Evolutionary conservation across 2,329 filamentous ascomycete genomes (phyloP).

Genomic region (Claviceps sp.): DNA sequence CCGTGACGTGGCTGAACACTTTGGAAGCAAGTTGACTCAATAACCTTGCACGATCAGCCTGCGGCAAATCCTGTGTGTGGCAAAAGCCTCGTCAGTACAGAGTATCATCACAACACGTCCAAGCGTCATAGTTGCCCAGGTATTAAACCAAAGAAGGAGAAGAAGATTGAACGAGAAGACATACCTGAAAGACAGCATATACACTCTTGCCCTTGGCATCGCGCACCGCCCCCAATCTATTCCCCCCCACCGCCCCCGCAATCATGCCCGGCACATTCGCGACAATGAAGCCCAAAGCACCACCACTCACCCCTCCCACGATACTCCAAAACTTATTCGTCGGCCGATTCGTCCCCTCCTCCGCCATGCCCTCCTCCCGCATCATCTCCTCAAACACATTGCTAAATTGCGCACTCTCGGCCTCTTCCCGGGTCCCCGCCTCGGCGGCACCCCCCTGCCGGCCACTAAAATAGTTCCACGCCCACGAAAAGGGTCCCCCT

Average conservation of each 20-base stretch:
- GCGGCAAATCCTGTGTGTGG: conserved; percentile 56
- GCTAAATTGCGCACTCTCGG: conserved; percentile 73
- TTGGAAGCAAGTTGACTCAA: conserved; percentile 74
- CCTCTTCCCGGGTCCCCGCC: conserved; percentile 31
- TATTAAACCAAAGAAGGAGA: background rate
- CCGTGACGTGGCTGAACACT: conserved; percentile 70
- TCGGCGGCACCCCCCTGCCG: conserved; percentile 10
- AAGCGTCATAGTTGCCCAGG: too few relatives aligned
- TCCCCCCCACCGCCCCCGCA: conserved; percentile 84
- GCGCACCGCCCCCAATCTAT: conserved; percentile 75
- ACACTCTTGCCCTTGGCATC: conserved; percentile 93
- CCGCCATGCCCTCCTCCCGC: conserved; percentile 70
- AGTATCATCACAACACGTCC: too few relatives aligned
- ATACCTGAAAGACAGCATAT: conserved; percentile 66
- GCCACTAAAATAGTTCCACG: conserved; percentile 46
- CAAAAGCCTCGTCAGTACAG: background rate
- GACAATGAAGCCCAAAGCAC: conserved; percentile 85
- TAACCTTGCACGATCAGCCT: conserved; percentile 66
- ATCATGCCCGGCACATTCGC: conserved; percentile 82
- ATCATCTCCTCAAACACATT: conserved; percentile 84
- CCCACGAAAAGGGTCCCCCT: conserved; percentile 59
- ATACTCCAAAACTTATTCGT: conserved; percentile 77
- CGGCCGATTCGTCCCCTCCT: conserved; percentile 43
- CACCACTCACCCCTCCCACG: conserved; percentile 74
- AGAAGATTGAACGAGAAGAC: background rate